phyloP scores from a whole-genome alignment of 768 basidiomycete genomes.

The Trametes gibbosa region DNA sequence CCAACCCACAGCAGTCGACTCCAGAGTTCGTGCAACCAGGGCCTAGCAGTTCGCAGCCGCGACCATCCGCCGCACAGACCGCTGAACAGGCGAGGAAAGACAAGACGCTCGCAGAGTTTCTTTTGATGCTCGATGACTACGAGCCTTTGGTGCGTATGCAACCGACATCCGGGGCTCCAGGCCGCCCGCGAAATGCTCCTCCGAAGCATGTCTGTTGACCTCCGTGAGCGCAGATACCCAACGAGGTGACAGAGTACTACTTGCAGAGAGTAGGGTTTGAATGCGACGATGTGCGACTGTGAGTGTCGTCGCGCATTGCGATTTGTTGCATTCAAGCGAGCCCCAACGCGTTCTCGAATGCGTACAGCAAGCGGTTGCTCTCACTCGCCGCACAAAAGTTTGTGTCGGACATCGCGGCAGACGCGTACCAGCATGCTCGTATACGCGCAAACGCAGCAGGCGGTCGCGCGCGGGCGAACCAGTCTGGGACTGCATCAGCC shows the following conservation, averaged over 20 bases:
- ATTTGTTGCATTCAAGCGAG: not conserved
- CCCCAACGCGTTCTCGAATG: not conserved
- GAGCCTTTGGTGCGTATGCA: conserved; percentile 77
- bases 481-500: conserved; percentile 56
- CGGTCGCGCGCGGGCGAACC: conserved; percentile 64
- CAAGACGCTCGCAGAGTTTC: conserved; percentile 86
- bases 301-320: conserved; percentile 29
- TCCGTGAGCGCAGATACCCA: conserved; percentile 69
- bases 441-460: conserved; percentile 86
- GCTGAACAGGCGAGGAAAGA: conserved; percentile 86
- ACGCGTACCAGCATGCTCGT: conserved; percentile 97
- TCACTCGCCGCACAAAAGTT: conserved; percentile 98
- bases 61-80: conserved; percentile 59
- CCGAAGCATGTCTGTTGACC: not conserved
- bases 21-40: conserved; percentile 22
- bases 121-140: conserved; percentile 95
- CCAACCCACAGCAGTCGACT: conserved; percentile 16
- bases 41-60: conserved; percentile 24
- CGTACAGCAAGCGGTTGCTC: conserved; percentile 81
- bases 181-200: not conserved
- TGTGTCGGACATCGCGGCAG: conserved; percentile 92
- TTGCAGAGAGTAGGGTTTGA: conserved; percentile 95
- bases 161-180: not conserved
- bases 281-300: conserved; percentile 92
- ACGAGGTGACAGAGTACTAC: conserved; percentile 97